Conservation (phyloP, 2,329 filamentous ascomycete species). For the Colletotrichum sublineola region DNA sequence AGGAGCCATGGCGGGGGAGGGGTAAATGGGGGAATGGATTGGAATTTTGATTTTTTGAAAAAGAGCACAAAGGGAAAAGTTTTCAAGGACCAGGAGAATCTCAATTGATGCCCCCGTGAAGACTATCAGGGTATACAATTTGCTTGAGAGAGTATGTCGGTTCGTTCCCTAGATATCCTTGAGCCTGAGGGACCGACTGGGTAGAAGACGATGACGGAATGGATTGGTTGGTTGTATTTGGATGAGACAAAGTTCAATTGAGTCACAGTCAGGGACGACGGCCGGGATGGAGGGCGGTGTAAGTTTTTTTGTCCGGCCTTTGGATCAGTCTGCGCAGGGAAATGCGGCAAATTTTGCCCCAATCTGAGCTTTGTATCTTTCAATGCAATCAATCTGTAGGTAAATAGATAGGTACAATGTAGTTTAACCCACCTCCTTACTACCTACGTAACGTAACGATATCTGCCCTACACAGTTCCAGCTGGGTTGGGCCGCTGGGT, state of each 20-base stretch:
- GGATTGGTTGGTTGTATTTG: conserved; percentile 1
- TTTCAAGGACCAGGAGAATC: not conserved
- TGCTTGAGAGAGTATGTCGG: not conserved
- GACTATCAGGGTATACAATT: not conserved
- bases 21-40: not conserved
- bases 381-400: not conserved
- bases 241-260: conserved; percentile 8
- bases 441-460: not conserved
- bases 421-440: not conserved
- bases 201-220: conserved; percentile 4
- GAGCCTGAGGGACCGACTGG: not conserved
- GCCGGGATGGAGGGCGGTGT: conserved; percentile 16
- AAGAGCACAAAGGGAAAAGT: not conserved
- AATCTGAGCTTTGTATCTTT: not conserved
- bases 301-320: conserved; percentile 7
- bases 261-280: conserved; percentile 3
- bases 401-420: too few relatives aligned
- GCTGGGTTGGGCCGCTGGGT: not conserved
- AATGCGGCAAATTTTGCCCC: not conserved
- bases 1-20: conserved; percentile 31
- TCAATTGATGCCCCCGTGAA: not conserved
- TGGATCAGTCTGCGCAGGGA: not conserved
- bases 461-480: not conserved
- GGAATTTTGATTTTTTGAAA: not conserved
- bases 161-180: not conserved